phyloP scores from a whole-genome alignment of 1,139 yeast genomes.

The Protomyces macrosporus region DNA sequence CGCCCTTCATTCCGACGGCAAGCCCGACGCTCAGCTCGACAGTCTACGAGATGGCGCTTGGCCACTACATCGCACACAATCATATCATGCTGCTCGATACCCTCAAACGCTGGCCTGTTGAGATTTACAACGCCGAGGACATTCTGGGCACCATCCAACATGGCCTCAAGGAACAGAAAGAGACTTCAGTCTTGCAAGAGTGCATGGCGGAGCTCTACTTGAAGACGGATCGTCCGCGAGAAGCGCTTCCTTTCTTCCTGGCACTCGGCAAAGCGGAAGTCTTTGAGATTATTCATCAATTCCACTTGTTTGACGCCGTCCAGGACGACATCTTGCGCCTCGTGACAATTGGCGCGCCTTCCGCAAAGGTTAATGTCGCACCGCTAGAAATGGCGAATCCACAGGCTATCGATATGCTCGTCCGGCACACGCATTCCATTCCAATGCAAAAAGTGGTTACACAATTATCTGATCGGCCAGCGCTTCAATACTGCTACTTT shows the following conservation, averaged over 20 bases:
- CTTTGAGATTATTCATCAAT: constrained; percentile 26
- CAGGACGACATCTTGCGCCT: constrained; percentile 20
- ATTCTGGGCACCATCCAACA: constrained; percentile 51
- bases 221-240: constrained; percentile 19
- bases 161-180: constrained; percentile 34
- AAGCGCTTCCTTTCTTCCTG: constrained; percentile 27
- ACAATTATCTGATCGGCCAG: constrained; percentile 40
- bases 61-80: constrained; percentile 46
- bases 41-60: constrained; percentile 52
- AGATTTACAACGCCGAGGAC: constrained; percentile 48
- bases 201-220: constrained; percentile 53
- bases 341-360: constrained; percentile 7
- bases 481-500: constrained; percentile 56
- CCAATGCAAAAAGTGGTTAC: constrained; percentile 43
- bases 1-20: constrained; percentile 45
- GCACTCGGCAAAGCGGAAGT: constrained; percentile 23
- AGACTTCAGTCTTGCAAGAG: constrained; percentile 42
- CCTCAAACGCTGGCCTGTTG: constrained; percentile 55
- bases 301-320: constrained; percentile 26
- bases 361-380: neutral
- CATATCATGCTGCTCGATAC: constrained; percentile 43
- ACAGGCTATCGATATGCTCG: constrained; percentile 20
- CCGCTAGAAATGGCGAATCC: constrained; percentile 7
- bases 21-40: constrained; percentile 41
- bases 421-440: constrained; percentile 27